phyloP scores from a whole-genome alignment of 768 basidiomycete genomes.

The Agrocybe praecox region DNA sequence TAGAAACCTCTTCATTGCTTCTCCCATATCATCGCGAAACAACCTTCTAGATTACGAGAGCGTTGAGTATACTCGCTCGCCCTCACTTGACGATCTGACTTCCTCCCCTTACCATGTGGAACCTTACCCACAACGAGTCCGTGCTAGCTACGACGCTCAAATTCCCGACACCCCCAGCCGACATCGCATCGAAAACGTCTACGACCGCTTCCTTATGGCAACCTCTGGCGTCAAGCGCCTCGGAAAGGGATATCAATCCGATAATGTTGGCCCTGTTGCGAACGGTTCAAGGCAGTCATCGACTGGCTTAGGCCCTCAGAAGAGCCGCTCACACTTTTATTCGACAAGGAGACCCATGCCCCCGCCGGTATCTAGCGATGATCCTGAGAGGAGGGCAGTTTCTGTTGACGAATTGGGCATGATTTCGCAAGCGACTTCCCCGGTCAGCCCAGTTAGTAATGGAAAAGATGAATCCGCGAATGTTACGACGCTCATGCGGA shows the following conservation, averaged over 20 bases:
- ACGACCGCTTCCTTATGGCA: slow-evolving; percentile 83
- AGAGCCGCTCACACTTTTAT: slow-evolving; percentile 44
- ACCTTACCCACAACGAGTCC: slow-evolving; percentile 58
- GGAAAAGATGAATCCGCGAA: slow-evolving; percentile 54
- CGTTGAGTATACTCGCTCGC: slow-evolving; percentile 27
- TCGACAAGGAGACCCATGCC: slow-evolving; percentile 61
- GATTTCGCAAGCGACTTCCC: slow-evolving; percentile 37
- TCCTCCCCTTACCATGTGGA: slow-evolving; percentile 67
- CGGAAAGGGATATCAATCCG: slow-evolving; percentile 82
- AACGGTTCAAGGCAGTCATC: slow-evolving; percentile 25
- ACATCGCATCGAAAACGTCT: slow-evolving; percentile 70
- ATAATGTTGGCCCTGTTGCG: slow-evolving; percentile 47
- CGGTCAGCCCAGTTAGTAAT: slow-evolving; percentile 16
- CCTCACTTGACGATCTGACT: slow-evolving; percentile 55
- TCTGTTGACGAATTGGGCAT: slow-evolving; percentile 72
- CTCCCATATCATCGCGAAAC: slow-evolving; percentile 44
- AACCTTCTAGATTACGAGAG: slow-evolving; percentile 32
- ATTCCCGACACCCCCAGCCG: slow-evolving; percentile 58
- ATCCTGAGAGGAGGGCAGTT: slow-evolving; percentile 40
- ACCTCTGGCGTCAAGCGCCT: slow-evolving; percentile 79
- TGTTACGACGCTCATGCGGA: slow-evolving; percentile 55
- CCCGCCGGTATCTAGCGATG: slow-evolving; percentile 73
- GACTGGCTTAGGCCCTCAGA: slow-evolving; percentile 25
- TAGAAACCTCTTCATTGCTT: slow-evolving; percentile 66
- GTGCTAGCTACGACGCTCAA: slow-evolving; percentile 31